Evolutionary conservation across 345 rosid species (phyloP), one percentile per base, ranked within the genome.

Genomic region (Crucihimalaya himalaica): DNA sequence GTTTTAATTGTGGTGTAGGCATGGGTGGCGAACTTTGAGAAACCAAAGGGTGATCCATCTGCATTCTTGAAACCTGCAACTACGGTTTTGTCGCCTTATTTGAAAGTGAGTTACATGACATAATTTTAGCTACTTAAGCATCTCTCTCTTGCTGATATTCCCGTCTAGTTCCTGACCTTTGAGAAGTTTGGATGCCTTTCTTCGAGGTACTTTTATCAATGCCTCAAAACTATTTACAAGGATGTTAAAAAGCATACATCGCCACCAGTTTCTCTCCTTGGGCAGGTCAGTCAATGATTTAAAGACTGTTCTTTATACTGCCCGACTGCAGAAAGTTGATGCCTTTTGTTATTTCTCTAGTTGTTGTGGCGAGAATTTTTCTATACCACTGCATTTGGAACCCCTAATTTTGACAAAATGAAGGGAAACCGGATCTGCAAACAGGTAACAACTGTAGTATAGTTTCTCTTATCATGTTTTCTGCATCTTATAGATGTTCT

Each of bases 131-230:
- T 2, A 23, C 42, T 53, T 16, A 31, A 32, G 58, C 53, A 18
- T 62, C 39, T 27, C 31, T 10, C 37, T 61, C 48, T 16, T 45
- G 13, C 27, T 45, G 16, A 32, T 54, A 32, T 43, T 14, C 25
- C 6, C 9, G 9, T 55, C 6, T 58, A 40, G 4, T 66, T 72
- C 43, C 43, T 76, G 43, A 78, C 77, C 73, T 72, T 78, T 56
- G 73, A 87, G 87, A 58, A 94, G 97, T 94, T 94, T 79, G 98
- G 98, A 34, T 94, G 98, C 80, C 93, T 94, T 63, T 94, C 98
- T 79, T 88, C 97, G 77, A 88, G 98, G 79, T 89, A 89, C 77
- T 91, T 91, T 80, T 94, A 89, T 75, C 98, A 88, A 66, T 83
- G 98, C 82, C 80, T 94, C 52, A 78, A 78, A 70, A 88, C 76